Conservation (phyloP, 1,139 yeast genomes). For the Saccharomyces hybrid region DNA sequence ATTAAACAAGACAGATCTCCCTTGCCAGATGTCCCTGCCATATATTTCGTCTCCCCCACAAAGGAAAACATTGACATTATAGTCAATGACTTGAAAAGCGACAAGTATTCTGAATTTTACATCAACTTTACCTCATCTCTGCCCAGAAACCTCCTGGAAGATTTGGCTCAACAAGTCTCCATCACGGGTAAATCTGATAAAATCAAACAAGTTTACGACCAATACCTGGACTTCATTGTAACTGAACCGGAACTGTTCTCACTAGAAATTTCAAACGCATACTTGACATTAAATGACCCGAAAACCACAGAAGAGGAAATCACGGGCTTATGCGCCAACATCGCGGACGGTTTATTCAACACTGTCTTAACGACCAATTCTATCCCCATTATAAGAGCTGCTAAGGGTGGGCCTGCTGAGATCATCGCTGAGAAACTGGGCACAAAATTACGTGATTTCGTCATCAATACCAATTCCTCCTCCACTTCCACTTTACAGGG, state of each 20-base stretch:
- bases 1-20: slow-evolving; percentile 66
- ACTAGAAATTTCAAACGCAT: slow-evolving; percentile 59
- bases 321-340: slow-evolving; percentile 54
- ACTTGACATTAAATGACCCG: slow-evolving; percentile 63
- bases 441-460: slow-evolving; percentile 71
- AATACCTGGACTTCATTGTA: slow-evolving; percentile 82
- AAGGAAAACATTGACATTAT: slow-evolving; percentile 61
- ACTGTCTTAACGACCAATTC: slow-evolving; percentile 67
- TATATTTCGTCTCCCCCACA: slow-evolving; percentile 87
- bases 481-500: slow-evolving; percentile 24
- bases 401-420: slow-evolving; percentile 92
- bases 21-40: slow-evolving; percentile 87
- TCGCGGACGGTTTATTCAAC: slow-evolving; percentile 76
- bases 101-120: slow-evolving; percentile 70
- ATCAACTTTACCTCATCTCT: slow-evolving; percentile 81
- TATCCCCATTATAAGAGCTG: slow-evolving; percentile 85
- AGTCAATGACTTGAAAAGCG: slow-evolving; percentile 61
- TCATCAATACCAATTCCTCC: slow-evolving; percentile 52
- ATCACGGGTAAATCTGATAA: slow-evolving; percentile 56
- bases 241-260: slow-evolving; percentile 89
- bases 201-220: slow-evolving; percentile 86
- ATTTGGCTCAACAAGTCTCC: slow-evolving; percentile 78
- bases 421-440: slow-evolving; percentile 84
- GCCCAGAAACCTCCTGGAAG: slow-evolving; percentile 72
- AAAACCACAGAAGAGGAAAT: slow-evolving; percentile 67